These are phyloP conservation scores for Phytophthora melonis DNA, from an alignment of 352 stramenopile species.

Conservation along the genomic window DNA sequence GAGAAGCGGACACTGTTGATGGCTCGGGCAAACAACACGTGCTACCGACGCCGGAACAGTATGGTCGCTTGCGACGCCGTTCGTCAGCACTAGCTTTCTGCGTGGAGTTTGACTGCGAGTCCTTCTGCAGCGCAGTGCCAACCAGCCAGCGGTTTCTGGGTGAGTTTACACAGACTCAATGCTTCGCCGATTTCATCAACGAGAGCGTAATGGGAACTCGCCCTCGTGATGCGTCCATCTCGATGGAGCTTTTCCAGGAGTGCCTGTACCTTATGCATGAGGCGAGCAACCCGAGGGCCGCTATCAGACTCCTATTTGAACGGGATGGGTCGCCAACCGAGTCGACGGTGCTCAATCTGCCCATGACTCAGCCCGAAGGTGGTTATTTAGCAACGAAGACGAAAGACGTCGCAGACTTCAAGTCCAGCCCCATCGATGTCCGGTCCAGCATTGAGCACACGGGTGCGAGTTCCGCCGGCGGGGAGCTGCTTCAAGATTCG, in stretches of 20 bases:
- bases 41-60: constrained; percentile 38
- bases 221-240: constrained; percentile 30
- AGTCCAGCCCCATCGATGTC: background rate
- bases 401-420: background rate
- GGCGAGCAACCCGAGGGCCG: constrained; percentile 37
- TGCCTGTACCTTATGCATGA: constrained; percentile 68
- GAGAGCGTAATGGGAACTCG: constrained; percentile 60
- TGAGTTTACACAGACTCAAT: constrained; percentile 73
- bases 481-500: constrained; percentile 5
- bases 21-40: constrained; percentile 11
- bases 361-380: background rate
- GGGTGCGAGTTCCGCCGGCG: constrained; percentile 4
- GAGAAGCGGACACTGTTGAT: constrained; percentile 9
- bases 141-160: constrained; percentile 43
- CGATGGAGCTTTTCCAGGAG: constrained; percentile 71
- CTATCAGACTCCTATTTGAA: constrained; percentile 68
- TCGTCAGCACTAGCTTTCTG: constrained; percentile 60
- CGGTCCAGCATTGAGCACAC: constrained; percentile 5
- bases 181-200: constrained; percentile 70
- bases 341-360: constrained; percentile 48
- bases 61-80: constrained; percentile 39
- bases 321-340: constrained; percentile 52
- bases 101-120: constrained; percentile 61
- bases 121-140: constrained; percentile 47
- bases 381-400: background rate